Evolutionary conservation across 306 rosid genomes (phyloP).

Genomic region (Rosa rugosa): DNA sequence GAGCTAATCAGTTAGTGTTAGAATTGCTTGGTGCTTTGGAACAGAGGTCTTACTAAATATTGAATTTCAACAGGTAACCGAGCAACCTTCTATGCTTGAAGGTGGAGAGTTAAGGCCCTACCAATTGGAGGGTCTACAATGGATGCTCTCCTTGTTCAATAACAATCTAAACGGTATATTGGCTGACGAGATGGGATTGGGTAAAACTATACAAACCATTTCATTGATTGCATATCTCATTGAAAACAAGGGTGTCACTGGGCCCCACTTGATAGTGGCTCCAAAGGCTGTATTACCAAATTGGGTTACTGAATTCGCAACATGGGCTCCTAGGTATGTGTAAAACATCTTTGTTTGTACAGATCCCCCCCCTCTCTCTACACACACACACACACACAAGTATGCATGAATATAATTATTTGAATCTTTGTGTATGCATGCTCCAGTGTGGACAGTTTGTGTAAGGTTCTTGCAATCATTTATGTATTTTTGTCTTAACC

Average conservation of each 20-base stretch:
- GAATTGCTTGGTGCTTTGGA: conserved; percentile 20
- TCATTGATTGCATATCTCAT: conserved; percentile 83
- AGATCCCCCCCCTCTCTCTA: neutral
- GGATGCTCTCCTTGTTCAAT: conserved; percentile 98
- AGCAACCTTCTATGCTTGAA: conserved; percentile 91
- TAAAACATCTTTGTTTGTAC: conserved; percentile 8
- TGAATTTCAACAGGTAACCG: conserved; percentile 64
- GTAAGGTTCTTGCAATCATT: neutral
- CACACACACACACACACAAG: too few relatives aligned
- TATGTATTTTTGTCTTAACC: conserved; percentile 35
- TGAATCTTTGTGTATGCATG: neutral
- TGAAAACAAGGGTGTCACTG: conserved; percentile 82
- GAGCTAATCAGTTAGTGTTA: conserved; percentile 5
- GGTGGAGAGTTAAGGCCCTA: conserved; percentile 95
- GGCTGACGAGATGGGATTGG: conserved; percentile 99
- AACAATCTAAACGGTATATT: conserved; percentile 95
- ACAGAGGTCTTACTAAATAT: conserved; percentile 20
- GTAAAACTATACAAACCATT: conserved; percentile 97
- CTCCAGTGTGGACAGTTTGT: neutral
- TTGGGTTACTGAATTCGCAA: conserved; percentile 84
- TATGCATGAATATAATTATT: neutral
- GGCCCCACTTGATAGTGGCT: conserved; percentile 97
- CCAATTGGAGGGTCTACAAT: conserved; percentile 96
- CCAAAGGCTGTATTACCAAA: conserved; percentile 99
- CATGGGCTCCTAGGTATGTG: conserved; percentile 94